Conservation (phyloP, 1,284 basidiomycete genomes). For the Ustilago sp. region DNA sequence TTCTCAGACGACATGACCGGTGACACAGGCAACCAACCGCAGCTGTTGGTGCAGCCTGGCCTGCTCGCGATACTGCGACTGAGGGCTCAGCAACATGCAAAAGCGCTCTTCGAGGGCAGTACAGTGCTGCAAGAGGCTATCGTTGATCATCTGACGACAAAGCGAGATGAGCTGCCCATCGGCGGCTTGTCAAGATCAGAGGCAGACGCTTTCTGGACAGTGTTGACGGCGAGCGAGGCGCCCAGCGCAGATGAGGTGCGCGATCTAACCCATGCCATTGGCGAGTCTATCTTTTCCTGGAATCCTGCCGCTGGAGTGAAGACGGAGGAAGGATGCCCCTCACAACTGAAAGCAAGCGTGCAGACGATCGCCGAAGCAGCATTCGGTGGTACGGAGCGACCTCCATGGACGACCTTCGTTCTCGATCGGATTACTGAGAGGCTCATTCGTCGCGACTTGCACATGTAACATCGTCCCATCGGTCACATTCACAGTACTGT, state of each 20-base stretch:
- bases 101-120: slow-evolving; percentile 11
- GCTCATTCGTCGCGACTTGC: not conserved
- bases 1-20: not conserved
- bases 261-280: slow-evolving; percentile 18
- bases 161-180: not conserved
- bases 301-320: not conserved
- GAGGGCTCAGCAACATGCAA: slow-evolving; percentile 16
- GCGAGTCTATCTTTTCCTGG: slow-evolving; percentile 1
- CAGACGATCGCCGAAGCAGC: slow-evolving; percentile 30
- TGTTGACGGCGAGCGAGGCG: slow-evolving; percentile 26
- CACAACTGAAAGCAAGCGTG: not conserved
- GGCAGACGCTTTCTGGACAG: slow-evolving; percentile 12
- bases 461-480: not conserved
- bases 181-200: not conserved
- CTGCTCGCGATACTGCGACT: slow-evolving; percentile 23
- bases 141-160: slow-evolving; percentile 5
- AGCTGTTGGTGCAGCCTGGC: slow-evolving; percentile 26
- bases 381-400: slow-evolving; percentile 17
- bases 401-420: slow-evolving; percentile 29
- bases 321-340: not conserved
- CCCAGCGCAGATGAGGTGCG: slow-evolving; percentile 22
- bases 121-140: slow-evolving; percentile 10
- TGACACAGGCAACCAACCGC: not conserved
- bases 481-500: too few species aligned
- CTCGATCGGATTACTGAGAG: slow-evolving; percentile 25